Evolutionary conservation across 2,329 filamentous ascomycete genomes (phyloP), one percentile per base, ranked within the genome.

Genomic region (Fusarium tupiense): DNA sequence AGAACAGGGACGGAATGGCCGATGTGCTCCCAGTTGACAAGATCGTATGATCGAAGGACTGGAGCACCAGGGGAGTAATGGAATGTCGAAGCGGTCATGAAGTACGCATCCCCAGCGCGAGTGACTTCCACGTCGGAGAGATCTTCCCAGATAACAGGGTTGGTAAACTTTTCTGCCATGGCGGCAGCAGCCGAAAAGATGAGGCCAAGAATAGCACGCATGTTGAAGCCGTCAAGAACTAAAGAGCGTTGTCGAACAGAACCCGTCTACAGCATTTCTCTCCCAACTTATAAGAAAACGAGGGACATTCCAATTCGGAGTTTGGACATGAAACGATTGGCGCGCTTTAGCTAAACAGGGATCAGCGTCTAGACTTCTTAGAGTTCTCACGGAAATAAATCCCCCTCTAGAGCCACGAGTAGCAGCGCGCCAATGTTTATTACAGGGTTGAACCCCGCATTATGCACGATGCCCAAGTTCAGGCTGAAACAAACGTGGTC

Each of bases 51-150:
- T 40, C 83, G 83, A 3, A 91, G 81, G 3, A 91, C 82, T 0
- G 89, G 88, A 0, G 88, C 88, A 7, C 88, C 89, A 2, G 89
- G 85, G 6, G 86, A 89, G 77, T 87, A 90, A 47, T 87, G 85
- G 76, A 90, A 88, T 3, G 84, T 88, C 2, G 88, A 90, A 1
- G 88, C 86, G 0, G 85, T 87, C 76, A 86, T 88, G 79, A 89
- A 90, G 78, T 85, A 90, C 0, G 61, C 88, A 6, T 84, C 83
- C 71, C 87, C 83, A 12, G 83, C 83, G 2, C 88, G 84, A 14
- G 87, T 84, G 44, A 90, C 82, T 70, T 90, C 88, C 19, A 87
- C 81, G 71, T 90, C 88, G 0, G 88, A 84, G 29, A 89, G 82
- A 74, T 90, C 88, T 71, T 88, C 82, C 83, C 86, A 90, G 5